Evolutionary conservation across 352 stramenopile genomes (phyloP).

Genomic region (Pythium scleroteichum): DNA sequence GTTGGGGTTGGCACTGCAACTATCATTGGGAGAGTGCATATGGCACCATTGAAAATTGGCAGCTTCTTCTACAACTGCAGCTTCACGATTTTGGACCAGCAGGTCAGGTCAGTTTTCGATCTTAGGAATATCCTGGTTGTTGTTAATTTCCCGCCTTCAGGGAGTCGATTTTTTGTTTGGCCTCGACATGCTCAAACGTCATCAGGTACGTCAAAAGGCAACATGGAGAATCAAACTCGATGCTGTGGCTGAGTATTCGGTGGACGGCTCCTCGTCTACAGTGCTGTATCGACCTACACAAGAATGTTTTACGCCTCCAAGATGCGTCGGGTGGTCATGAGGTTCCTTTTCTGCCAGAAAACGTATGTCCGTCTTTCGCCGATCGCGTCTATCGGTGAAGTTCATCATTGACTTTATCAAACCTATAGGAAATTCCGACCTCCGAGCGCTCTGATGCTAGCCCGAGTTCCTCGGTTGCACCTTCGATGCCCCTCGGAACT

Average conservation of each 20-base stretch:
- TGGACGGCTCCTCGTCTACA: conserved; percentile 26
- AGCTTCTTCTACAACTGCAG: conserved; percentile 92
- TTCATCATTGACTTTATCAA: background rate
- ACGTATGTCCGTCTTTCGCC: conserved; percentile 36
- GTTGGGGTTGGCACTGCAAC: conserved; percentile 96
- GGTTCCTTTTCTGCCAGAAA: conserved; percentile 85
- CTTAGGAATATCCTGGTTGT: too few relatives aligned
- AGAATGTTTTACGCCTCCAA: conserved; percentile 87
- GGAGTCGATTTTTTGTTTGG: conserved; percentile 98
- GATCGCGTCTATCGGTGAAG: too few relatives aligned
- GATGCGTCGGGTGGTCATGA: conserved; percentile 70
- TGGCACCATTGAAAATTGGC: conserved; percentile 90
- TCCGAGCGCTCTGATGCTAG: conserved; percentile 44
- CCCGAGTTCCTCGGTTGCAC: conserved; percentile 17
- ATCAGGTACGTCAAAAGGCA: conserved; percentile 62
- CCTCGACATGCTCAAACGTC: conserved; percentile 98
- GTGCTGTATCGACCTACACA: conserved; percentile 95
- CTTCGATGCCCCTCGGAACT: conserved; percentile 7
- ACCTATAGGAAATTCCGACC: conserved; percentile 64
- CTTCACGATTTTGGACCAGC: conserved; percentile 92
- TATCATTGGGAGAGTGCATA: conserved; percentile 96
- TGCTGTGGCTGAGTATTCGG: background rate
- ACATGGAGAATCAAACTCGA: background rate
- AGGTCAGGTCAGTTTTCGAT: conserved; percentile 31
- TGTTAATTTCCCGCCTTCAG: conserved; percentile 27